These are phyloP conservation scores for Pleurotus sapidus DNA, from an alignment of 768 basidiomycete genomes.

Conservation along the genomic window DNA sequence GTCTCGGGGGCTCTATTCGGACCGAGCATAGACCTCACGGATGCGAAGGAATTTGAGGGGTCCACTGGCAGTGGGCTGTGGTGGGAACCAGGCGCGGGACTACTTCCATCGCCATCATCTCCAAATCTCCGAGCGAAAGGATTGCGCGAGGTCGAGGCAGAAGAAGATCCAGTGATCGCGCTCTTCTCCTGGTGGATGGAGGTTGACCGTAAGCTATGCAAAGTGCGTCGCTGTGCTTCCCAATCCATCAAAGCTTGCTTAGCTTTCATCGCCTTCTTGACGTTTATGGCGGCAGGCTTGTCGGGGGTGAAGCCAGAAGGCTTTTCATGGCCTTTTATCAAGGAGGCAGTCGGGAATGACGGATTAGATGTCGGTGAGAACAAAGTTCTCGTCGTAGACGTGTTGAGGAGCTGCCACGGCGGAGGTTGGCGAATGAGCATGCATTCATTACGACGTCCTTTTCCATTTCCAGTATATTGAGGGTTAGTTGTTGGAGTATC, in stretches of 20 bases:
- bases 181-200: background rate
- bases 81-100: background rate
- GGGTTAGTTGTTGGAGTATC: background rate
- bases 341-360: background rate
- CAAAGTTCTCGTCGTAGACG: background rate
- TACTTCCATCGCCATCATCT: background rate
- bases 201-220: background rate
- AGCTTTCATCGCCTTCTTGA: slow-evolving; percentile 10
- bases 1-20: background rate
- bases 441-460: slow-evolving; percentile 19
- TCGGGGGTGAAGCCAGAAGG: background rate
- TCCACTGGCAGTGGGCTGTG: background rate
- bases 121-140: background rate
- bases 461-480: background rate
- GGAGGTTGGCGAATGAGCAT: slow-evolving; percentile 37
- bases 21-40: background rate
- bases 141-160: background rate
- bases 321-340: no score
- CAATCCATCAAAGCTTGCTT: slow-evolving; percentile 5
- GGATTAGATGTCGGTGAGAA: background rate
- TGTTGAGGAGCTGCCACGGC: slow-evolving; percentile 27
- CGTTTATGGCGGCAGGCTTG: slow-evolving; percentile 4
- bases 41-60: background rate
- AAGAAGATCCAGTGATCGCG: background rate
- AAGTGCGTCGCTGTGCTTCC: background rate